phyloP scores from a whole-genome alignment of 768 basidiomycete species.

The Hypholoma fasciculare region DNA sequence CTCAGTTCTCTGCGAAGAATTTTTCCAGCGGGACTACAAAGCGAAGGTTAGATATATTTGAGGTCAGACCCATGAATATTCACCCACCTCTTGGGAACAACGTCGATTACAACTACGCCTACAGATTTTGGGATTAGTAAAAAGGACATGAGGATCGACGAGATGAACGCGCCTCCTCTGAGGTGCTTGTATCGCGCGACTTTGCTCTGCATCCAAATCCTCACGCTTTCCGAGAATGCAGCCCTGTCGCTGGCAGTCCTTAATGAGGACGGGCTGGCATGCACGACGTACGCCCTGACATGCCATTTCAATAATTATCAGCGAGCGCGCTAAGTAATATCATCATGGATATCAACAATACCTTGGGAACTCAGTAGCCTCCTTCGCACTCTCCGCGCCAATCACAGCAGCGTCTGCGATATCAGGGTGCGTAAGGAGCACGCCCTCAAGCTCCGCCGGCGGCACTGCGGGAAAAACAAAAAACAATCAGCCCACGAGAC shows the following conservation, averaged over 20 bases:
- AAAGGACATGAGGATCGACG: too few relatives aligned
- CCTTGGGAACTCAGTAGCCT: constrained; percentile 85
- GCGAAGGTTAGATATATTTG: constrained; percentile 1
- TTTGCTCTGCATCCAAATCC: constrained; percentile 62
- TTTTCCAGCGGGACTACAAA: constrained; percentile 77
- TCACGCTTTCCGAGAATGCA: constrained; percentile 50
- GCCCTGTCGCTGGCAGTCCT: constrained; percentile 34
- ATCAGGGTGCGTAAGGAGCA: constrained; percentile 72
- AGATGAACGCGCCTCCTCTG: constrained; percentile 51
- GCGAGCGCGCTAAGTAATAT: neutral
- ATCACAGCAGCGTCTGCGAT: constrained; percentile 83
- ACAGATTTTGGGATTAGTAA: too few relatives aligned
- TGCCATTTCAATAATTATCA: neutral
- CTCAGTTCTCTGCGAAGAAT: constrained; percentile 80
- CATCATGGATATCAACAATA: constrained; percentile 20
- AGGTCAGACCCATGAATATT: neutral
- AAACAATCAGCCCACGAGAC: neutral
- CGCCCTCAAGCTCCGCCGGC: constrained; percentile 82
- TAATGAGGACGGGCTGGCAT: constrained; percentile 36
- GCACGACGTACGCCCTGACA: constrained; percentile 64
- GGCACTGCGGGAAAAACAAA: constrained; percentile 56
- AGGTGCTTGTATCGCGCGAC: constrained; percentile 78
- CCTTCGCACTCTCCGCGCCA: constrained; percentile 61
- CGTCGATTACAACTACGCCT: constrained; percentile 53
- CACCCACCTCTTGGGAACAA: constrained; percentile 67